Base-by-base conservation (phyloP, 345 rosid species). In the Bretschneidera sinensis region DNA sequence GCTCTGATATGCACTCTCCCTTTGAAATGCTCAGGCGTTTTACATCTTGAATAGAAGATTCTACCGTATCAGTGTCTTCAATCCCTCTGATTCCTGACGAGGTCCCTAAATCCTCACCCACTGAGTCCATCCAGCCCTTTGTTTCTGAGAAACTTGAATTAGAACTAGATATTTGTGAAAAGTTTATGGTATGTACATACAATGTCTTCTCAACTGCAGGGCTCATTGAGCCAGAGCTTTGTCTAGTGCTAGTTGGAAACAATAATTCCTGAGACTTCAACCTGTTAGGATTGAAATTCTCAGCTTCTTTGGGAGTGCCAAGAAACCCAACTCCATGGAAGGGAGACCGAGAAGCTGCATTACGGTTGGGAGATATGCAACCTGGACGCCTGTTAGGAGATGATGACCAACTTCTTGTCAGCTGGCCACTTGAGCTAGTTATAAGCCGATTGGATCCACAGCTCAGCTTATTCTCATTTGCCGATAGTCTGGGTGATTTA, bases 181-280 rank as follows among this genome's bases (percentile, higher is more conserved):
- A 53, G 53, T 76, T 80, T 62, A 74, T 81, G 10, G 86, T 76
- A 72, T 92, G 86, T 1, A 89, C 78, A 69, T 85, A 74, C 58
- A 85, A 47, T 3, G 89, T 83, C 72, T 79, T 87, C 81, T 84
- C 97, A 45, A 65, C 65, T 43, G 78, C 61, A 23, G 83, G 87
- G 69, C 79, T 83, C 21, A 7, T 49, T 0, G 80, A 77, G 68
- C 62, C 57, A 16, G 71, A 68, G 23, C 79, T 72, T 48, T 23
- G 71, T 63, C 65, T 80, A 55, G 65, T 54, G 60, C 64, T 54
- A 53, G 35, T 68, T 23, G 24, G 63, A 6, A 68, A 57, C 21
- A 61, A 58, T 43, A 85, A 69, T 64, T 85, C 96, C 66, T 80
- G 85, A 31, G 78, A 84, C 54, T 17, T 76, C 73, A 75, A 25